phyloP scores from a whole-genome alignment of 352 stramenopile species.

The Globisporangium splendens region DNA sequence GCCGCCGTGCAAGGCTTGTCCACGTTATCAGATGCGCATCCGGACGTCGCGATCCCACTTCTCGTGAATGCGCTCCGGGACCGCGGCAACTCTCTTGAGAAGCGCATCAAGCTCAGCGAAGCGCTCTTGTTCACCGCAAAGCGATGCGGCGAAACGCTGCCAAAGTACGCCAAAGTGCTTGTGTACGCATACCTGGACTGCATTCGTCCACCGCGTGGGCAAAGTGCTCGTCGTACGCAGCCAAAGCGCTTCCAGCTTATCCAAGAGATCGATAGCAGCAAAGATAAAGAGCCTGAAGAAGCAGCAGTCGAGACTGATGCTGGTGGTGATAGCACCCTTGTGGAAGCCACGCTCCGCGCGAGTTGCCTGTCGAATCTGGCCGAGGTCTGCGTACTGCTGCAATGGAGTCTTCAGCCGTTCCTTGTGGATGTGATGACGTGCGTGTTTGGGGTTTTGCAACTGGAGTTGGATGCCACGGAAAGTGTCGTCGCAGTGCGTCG shows the following conservation, averaged over 20 bases:
- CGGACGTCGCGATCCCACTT: slow-evolving; percentile 61
- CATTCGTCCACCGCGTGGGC: slow-evolving; percentile 41
- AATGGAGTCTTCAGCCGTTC: slow-evolving; percentile 73
- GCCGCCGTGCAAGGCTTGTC: slow-evolving; percentile 73
- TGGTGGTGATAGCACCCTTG: slow-evolving; percentile 26
- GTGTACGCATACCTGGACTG: slow-evolving; percentile 81
- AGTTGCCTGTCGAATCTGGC: slow-evolving; percentile 87
- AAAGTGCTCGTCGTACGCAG: not conserved
- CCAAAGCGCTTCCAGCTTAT: slow-evolving; percentile 50
- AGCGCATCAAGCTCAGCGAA: slow-evolving; percentile 83
- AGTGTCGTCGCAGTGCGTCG: slow-evolving; percentile 60
- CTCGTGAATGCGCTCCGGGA: slow-evolving; percentile 53
- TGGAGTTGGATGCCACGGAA: slow-evolving; percentile 42
- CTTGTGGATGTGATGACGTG: slow-evolving; percentile 72
- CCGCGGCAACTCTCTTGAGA: slow-evolving; percentile 42
- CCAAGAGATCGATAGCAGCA: slow-evolving; percentile 34
- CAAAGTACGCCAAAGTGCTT: slow-evolving; percentile 66
- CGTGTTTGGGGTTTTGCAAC: slow-evolving; percentile 73
- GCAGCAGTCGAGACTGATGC: slow-evolving; percentile 9
- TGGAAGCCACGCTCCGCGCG: slow-evolving; percentile 60
- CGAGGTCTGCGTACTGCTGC: slow-evolving; percentile 71
- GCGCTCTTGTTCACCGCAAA: slow-evolving; percentile 75
- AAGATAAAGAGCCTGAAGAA: not conserved
- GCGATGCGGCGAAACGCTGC: slow-evolving; percentile 69
- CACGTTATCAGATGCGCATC: slow-evolving; percentile 53